These are phyloP conservation scores for Solanum clarkiae DNA, from an alignment of 257 asterid species.

Conservation along the genomic window DNA sequence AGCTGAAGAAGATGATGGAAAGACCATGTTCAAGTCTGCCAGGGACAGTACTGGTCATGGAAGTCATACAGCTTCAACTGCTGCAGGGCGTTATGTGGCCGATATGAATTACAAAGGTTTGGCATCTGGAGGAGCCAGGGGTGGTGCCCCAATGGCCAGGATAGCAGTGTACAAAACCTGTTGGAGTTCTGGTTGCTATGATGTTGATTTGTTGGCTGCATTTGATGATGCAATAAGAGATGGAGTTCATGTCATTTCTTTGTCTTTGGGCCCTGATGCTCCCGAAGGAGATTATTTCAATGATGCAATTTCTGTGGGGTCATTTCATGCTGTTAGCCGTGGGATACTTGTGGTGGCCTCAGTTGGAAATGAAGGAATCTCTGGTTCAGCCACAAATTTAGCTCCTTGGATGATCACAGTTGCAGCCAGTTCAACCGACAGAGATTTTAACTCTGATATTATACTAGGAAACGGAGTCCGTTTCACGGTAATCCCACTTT, in stretches of 20 bases:
- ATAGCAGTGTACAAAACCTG: constrained; percentile 86
- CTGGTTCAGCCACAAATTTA: constrained; percentile 71
- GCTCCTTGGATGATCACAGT: constrained; percentile 97
- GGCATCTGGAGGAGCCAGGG: constrained; percentile 84
- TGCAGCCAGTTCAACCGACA: constrained; percentile 75
- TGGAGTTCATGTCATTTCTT: constrained; percentile 68
- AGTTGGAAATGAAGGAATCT: constrained; percentile 59
- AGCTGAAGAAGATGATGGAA: constrained; percentile 53
- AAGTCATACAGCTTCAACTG: constrained; percentile 87
- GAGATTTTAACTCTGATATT: constrained; percentile 62
- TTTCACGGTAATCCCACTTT: constrained; percentile 29
- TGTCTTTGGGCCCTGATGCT: constrained; percentile 73
- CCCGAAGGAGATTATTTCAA: constrained; percentile 75
- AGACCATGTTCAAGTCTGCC: constrained; percentile 37
- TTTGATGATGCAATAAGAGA: constrained; percentile 89
- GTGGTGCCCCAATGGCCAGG: constrained; percentile 90
- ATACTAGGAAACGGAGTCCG: constrained; percentile 64
- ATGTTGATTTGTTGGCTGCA: constrained; percentile 84
- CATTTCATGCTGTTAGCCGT: constrained; percentile 74
- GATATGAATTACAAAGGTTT: constrained; percentile 72
- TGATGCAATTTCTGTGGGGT: constrained; percentile 87
- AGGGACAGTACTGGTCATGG: constrained; percentile 90
- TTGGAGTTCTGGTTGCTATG: constrained; percentile 80
- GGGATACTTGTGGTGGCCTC: constrained; percentile 84
- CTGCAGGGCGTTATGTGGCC: constrained; percentile 73